Percentiles rank a stretch among this genome's conserved stretches.
phyloP scores from a whole-genome alignment of 2,329 filamentous ascomycete genomes.

The Ampelomyces quisqualis region DNA sequence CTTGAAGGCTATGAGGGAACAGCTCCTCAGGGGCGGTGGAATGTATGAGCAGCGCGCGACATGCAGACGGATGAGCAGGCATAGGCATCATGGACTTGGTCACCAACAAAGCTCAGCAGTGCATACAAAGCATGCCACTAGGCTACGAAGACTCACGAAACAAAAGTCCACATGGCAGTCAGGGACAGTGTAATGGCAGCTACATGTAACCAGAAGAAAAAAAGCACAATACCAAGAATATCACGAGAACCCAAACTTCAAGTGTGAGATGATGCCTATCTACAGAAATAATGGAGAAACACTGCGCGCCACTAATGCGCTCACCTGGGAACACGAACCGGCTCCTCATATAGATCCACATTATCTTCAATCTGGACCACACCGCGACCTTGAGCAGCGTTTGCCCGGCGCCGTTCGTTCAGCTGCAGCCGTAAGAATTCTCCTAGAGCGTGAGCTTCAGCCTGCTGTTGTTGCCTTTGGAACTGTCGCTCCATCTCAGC shows the following conservation, averaged over 20 bases:
- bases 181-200: too few species aligned
- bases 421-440: background rate
- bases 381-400: too few species aligned
- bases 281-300: too few species aligned
- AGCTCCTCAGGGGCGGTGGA: background rate
- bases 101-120: background rate
- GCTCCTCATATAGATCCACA: too few species aligned
- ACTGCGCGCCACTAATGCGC: too few species aligned
- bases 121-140: background rate
- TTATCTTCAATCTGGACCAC: too few species aligned
- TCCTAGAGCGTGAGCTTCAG: background rate
- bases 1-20: conserved; percentile 17
- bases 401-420: too few species aligned
- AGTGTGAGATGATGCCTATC: too few species aligned
- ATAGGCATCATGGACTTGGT: background rate
- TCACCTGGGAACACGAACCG: background rate
- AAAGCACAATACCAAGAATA: too few species aligned
- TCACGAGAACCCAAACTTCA: too few species aligned
- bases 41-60: background rate
- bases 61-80: background rate
- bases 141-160: background rate
- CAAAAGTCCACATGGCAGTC: background rate
- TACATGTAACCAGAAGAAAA: too few species aligned
- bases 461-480: background rate
- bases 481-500: too few species aligned